Conservation (phyloP, 352 stramenopile genomes). For the Phytopythium vexans region DNA sequence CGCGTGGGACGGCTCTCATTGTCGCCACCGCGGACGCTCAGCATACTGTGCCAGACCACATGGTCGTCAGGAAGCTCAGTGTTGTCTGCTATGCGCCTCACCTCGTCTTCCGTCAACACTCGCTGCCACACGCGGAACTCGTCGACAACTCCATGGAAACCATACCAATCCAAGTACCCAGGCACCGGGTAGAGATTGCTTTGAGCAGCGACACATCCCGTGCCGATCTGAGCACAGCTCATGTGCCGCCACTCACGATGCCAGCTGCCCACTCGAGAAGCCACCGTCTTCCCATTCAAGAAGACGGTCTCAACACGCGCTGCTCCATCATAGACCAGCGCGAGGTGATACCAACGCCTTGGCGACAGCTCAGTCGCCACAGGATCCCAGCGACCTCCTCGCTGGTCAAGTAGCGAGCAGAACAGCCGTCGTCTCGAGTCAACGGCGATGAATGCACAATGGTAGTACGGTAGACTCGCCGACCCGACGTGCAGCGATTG, state of each 20-base stretch:
- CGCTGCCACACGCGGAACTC: constrained; percentile 18
- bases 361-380: too few species aligned
- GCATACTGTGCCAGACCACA: too few species aligned
- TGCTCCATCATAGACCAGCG: too few species aligned
- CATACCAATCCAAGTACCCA: constrained; percentile 32
- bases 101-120: constrained; percentile 6
- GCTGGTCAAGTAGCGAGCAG: too few species aligned
- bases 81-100: constrained; percentile 4
- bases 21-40: too few species aligned
- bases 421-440: too few species aligned
- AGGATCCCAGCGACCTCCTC: too few species aligned
- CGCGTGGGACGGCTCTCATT: not conserved
- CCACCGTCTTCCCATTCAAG: not conserved
- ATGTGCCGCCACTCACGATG: not conserved
- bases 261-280: not conserved
- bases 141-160: constrained; percentile 35
- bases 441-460: too few species aligned
- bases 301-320: too few species aligned
- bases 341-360: too few species aligned
- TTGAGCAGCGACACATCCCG: constrained; percentile 11
- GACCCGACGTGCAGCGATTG: too few species aligned
- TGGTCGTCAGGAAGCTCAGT: constrained; percentile 2
- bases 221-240: not conserved
- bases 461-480: too few species aligned
- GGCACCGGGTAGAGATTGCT: constrained; percentile 12